Evolutionary conservation across 1,284 basidiomycete genomes (phyloP).

Genomic region (Puccinia polysora): DNA sequence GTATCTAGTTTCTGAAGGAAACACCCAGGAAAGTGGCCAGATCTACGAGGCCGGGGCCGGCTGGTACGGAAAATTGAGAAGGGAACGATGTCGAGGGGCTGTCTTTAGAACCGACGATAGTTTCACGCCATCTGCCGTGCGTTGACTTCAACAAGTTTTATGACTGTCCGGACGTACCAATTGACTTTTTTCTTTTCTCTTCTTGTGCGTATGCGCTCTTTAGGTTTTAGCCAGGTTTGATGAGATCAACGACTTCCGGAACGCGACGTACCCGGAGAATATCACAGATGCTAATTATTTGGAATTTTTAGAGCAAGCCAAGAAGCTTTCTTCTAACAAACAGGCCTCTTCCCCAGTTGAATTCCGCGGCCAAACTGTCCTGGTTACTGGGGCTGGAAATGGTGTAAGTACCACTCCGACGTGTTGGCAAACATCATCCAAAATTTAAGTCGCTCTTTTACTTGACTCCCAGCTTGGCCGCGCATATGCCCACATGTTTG

Average conservation of each 20-base stretch:
- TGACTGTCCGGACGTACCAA: background rate
- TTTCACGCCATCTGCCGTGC: constrained; percentile 89
- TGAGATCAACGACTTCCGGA: constrained; percentile 73
- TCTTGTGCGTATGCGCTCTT: background rate
- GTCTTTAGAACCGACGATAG: constrained; percentile 84
- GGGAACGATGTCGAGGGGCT: constrained; percentile 79
- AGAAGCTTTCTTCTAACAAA: constrained; percentile 65
- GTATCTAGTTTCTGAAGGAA: constrained; percentile 53
- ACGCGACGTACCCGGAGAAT: constrained; percentile 66
- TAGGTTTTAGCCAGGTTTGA: constrained; percentile 75
- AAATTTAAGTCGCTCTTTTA: constrained; percentile 38
- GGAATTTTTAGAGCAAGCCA: constrained; percentile 67
- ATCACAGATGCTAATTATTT: constrained; percentile 60
- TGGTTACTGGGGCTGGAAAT: constrained; percentile 88
- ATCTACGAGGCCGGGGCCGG: constrained; percentile 94
- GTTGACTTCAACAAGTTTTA: constrained; percentile 45
- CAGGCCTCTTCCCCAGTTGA: constrained; percentile 69
- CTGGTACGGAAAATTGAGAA: constrained; percentile 84
- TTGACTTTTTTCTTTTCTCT: background rate
- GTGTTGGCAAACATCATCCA: background rate
- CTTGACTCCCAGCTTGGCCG: constrained; percentile 64
- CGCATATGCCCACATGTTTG: constrained; percentile 86
- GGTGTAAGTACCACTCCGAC: constrained; percentile 55
- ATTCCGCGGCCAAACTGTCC: constrained; percentile 84
- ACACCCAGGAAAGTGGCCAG: constrained; percentile 68